Evolutionary conservation across 2,329 filamentous ascomycete genomes (phyloP), one percentile per base, ranked within the genome.

Genomic region (Nigrospora osmanthi): DNA sequence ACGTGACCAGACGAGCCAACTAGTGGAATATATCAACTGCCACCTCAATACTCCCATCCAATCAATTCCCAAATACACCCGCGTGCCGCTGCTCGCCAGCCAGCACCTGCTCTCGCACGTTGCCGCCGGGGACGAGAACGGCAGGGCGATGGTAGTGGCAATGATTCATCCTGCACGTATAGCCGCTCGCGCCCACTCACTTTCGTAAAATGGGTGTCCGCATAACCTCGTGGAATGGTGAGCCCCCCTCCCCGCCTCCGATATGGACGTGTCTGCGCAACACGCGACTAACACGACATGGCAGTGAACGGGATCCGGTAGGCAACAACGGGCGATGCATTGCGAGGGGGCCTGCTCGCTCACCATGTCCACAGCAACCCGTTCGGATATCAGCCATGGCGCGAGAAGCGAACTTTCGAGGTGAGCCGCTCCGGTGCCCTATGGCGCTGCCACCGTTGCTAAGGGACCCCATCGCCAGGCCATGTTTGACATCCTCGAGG

Each of bases 401-500:
- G 82, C 52, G 78, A 83, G 48, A 80, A 79, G 42, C 76, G 79
- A 52, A 83, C 80, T 3, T 89, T 86, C 55, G 74, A 83, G 65
- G 85, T 85, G 60, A 53, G 55, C 40, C 13, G n/a, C n/a, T 13
- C 7, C 40, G 30, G 57, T 17, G 17, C 16, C 42, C 12, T 36
- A 6, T 30, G 11, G 33, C 30, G 36, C 38, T 28, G 23, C 23
- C 23, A 28, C 35, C 19, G 14, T 32, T 36, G 9, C 41, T 51
- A 19, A 46, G 44, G 47, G 38, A 50, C 35, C 4, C 12, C 28
- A 6, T 9, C 1, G 40, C 2, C 47, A 88, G 84, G 76, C 84
- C 52, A 97, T 97, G 93, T 97, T 98, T 66, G 87, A 95, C 54
- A 87, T 85, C 37, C 76, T 98, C 7, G 87, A 93, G 61, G 83